Percentiles rank a stretch among this genome's conserved stretches.
Conservation (phyloP, 1,284 basidiomycete genomes). For the Cutaneotrichosporon spelunceum region DNA sequence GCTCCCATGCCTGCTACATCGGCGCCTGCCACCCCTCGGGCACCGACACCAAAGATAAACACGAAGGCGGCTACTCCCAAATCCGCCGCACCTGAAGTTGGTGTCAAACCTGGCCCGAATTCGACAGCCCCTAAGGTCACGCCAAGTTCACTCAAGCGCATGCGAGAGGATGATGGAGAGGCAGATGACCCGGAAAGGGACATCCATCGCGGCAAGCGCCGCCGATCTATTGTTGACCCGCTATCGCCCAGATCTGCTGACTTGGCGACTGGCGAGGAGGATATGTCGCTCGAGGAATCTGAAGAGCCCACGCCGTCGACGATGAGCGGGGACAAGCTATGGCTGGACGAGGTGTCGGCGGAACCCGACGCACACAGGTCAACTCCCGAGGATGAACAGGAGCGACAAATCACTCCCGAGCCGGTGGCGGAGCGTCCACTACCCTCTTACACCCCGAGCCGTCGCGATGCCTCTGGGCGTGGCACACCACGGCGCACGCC, state of each 20-base stretch:
- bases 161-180: conserved; percentile 16
- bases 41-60: neutral
- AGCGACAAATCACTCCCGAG: conserved; percentile 10
- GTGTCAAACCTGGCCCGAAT: neutral
- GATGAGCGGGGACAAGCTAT: neutral
- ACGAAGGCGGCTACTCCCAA: neutral
- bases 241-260: neutral
- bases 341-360: neutral
- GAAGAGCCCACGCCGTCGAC: neutral
- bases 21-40: neutral
- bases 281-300: conserved; percentile 1
- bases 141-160: conserved; percentile 22
- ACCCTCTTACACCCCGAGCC: conserved; percentile 12
- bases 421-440: conserved; percentile 7
- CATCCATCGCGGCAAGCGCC: conserved; percentile 1
- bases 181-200: neutral
- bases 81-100: neutral
- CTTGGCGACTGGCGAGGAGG: conserved; percentile 5
- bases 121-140: conserved; percentile 5
- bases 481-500: conserved; percentile 8
- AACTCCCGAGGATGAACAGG: conserved; percentile 6
- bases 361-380: neutral
- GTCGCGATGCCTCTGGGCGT: neutral
- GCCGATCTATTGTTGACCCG: neutral
- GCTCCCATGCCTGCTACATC: neutral